Conservation (phyloP, 257 asterid species). For the Striga asiatica region DNA sequence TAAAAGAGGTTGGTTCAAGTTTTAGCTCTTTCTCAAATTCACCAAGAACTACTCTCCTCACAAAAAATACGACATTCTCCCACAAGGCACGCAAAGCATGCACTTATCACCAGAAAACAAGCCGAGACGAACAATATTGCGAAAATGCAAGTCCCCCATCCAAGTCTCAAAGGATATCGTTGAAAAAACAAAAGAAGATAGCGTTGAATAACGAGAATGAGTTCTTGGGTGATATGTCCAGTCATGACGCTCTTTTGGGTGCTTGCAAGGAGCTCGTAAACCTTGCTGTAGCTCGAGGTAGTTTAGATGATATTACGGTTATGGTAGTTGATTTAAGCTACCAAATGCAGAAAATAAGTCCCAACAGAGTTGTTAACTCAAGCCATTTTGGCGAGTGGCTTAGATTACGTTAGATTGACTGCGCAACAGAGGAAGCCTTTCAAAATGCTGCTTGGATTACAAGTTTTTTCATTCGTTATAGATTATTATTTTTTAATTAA, state of each 20-base stretch:
- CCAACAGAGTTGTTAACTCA: slow-evolving; percentile 2
- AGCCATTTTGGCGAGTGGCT: neutral
- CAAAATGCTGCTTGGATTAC: neutral
- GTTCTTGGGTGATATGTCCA: slow-evolving; percentile 22
- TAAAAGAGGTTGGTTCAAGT: slow-evolving; percentile 15
- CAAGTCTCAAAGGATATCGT: slow-evolving; percentile 35
- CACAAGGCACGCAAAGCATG: slow-evolving; percentile 17
- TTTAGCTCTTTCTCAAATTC: slow-evolving; percentile 33
- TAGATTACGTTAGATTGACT: neutral
- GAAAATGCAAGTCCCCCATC: slow-evolving; percentile 48
- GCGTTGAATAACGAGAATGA: slow-evolving; percentile 22
- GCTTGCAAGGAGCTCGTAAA: slow-evolving; percentile 65
- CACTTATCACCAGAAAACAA: slow-evolving; percentile 13
- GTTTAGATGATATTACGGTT: slow-evolving; percentile 72
- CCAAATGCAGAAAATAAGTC: slow-evolving; percentile 5
- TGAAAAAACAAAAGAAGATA: slow-evolving; percentile 21
- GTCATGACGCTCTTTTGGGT: slow-evolving; percentile 26
- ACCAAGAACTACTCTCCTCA: slow-evolving; percentile 19
- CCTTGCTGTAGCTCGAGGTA: slow-evolving; percentile 61
- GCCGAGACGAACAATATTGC: slow-evolving; percentile 21
- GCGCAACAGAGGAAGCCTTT: too few species aligned
- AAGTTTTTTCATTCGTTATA: too few species aligned
- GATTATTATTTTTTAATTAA: too few species aligned
- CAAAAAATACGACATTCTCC: slow-evolving; percentile 21
- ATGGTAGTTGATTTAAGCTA: slow-evolving; percentile 52